Conservation (phyloP, 352 stramenopile species). For the Globisporangium echinulatum region DNA sequence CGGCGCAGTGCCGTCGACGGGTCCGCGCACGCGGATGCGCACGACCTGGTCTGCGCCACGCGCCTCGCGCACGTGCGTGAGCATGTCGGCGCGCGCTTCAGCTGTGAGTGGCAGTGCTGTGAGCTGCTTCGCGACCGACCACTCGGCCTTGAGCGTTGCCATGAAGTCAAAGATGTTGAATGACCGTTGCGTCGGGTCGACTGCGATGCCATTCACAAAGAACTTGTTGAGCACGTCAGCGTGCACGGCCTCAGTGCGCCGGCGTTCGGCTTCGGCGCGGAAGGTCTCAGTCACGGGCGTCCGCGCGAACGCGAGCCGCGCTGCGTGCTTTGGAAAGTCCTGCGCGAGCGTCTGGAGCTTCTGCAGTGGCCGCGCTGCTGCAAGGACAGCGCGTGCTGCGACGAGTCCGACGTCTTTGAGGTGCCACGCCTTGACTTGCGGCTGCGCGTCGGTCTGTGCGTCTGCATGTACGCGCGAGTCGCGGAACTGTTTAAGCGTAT, state of each 20-base stretch:
- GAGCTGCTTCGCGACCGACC: constrained; percentile 67
- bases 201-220: constrained; percentile 80
- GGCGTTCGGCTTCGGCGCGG: constrained; percentile 31
- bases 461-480: constrained; percentile 45
- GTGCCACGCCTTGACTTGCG: constrained; percentile 78
- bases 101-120: constrained; percentile 34
- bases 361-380: constrained; percentile 69
- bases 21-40: constrained; percentile 62
- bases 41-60: constrained; percentile 36
- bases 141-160: constrained; percentile 68
- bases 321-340: constrained; percentile 86
- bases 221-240: constrained; percentile 58
- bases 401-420: constrained; percentile 86
- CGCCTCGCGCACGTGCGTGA: constrained; percentile 46
- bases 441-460: constrained; percentile 11
- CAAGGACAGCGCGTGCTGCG: constrained; percentile 62
- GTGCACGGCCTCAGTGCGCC: constrained; percentile 23
- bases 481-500: constrained; percentile 46
- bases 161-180: constrained; percentile 93
- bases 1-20: constrained; percentile 45
- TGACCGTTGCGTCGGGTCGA: constrained; percentile 73
- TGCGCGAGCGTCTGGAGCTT: constrained; percentile 77
- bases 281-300: constrained; percentile 49
- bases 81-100: constrained; percentile 48
- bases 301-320: constrained; percentile 61